Evolutionary conservation across 805 yeast genomes (phyloP).

Genomic region (Isabelozyma gotoi): DNA sequence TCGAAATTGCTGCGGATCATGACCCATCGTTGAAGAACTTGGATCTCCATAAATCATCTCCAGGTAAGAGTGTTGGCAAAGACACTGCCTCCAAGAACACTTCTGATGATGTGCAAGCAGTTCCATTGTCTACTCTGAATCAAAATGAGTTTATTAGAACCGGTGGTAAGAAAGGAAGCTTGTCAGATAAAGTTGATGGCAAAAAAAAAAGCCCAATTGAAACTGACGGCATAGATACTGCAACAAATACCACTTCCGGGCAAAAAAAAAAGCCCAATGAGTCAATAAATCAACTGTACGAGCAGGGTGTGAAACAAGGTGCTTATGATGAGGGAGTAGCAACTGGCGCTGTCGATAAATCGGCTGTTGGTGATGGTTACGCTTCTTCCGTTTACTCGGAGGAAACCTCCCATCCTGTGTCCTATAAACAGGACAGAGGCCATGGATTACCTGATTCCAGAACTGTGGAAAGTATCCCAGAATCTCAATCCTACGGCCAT

Average conservation of each 20-base stretch:
- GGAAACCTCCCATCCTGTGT: background rate
- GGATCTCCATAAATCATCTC: constrained; percentile 12
- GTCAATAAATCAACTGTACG: too few species aligned
- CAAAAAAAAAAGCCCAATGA: background rate
- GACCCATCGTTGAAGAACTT: constrained; percentile 9
- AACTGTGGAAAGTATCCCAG: too few species aligned
- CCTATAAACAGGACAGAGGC: background rate
- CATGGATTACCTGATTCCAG: too few species aligned
- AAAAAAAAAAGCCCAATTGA: background rate
- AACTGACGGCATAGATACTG: background rate
- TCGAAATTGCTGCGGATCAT: constrained; percentile 26
- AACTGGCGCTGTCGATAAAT: background rate
- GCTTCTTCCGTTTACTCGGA: background rate
- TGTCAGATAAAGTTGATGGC: constrained; percentile 1
- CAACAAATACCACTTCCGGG: background rate
- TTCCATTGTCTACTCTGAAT: constrained; percentile 8
- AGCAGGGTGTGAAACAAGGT: constrained; percentile 4
- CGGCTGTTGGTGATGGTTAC: background rate
- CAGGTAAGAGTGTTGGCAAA: constrained; percentile 3
- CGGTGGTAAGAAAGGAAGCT: constrained; percentile 14
- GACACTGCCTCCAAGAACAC: background rate
- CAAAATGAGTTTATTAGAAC: constrained; percentile 12
- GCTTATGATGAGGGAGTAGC: constrained; percentile 3
- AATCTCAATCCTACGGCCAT: background rate
- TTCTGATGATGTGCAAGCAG: constrained; percentile 11